Base-by-base conservation (phyloP, 306 rosid species). In the Trifolium dubium region DNA sequence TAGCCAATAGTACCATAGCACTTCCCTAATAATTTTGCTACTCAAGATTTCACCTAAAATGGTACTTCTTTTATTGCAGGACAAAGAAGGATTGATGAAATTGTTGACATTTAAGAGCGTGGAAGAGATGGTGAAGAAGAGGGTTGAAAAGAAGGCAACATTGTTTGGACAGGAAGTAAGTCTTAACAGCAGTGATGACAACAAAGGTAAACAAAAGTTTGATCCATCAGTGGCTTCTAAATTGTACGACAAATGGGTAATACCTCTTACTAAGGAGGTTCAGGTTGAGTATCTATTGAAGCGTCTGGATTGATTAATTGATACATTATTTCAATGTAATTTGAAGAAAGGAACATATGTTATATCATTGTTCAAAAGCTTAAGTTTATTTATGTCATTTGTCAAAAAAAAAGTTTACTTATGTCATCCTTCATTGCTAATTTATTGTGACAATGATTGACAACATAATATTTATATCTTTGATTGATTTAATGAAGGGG, bases 251-350 rank as follows among this genome's bases (percentile, higher is more conserved):
- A 79, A 90, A 50, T 90, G 98, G 99, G 58, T 92, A 13, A 92
- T 95, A 75, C 99, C 99, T 2, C 89, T 95, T 51, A 92, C 98
- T 3, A 92, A 95, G 81, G 69, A 58, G 29, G 98, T 95, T 60
- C 81, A 95, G 78, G 99, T 95, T 4, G 92, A 92, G 34, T 95
- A 95, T 81, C 97, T 95, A 35, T 85, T 95, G 28, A 85, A 71
- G 14, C 93, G 98, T 41, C 86, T 95, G 5, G 84, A 79, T 71
- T 86, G 67, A 65, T 19, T 23, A 23, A 23, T 23, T 23, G 23
- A 23, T 23, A 23, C 23, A 23, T 23, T 28, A 49, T 30, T 51
- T 53, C 30, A 37, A 44, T 76, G 70, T 34, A 55, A 40, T 58
- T 69, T 28, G 63, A 72, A 64, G 15, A 14, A 73, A 35, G 61